phyloP scores from a whole-genome alignment of 306 rosid species.

The Quillaja saponaria region DNA sequence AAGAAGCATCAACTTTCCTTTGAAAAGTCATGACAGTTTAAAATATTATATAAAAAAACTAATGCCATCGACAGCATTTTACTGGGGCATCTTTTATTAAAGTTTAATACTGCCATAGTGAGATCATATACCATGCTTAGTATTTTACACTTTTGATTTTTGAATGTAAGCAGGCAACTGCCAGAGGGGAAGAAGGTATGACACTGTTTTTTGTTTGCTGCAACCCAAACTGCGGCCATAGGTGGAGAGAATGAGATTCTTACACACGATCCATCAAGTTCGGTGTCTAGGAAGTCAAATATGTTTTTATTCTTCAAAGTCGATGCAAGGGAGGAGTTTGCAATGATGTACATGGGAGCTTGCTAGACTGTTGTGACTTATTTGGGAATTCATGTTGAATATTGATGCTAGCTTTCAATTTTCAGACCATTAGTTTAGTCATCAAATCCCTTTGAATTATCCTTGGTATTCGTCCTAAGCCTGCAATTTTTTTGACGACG shows the following conservation, averaged over 20 bases:
- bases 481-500: no score
- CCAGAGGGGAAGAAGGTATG: conserved; percentile 82
- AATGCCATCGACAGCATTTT: no score
- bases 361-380: no score
- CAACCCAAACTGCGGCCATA: conserved; percentile 73
- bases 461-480: no score
- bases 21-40: no score
- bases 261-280: neutral
- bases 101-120: neutral
- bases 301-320: neutral
- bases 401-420: no score
- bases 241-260: conserved; percentile 60
- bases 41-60: no score
- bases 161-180: conserved; percentile 55
- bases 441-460: no score
- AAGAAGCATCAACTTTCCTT: no score
- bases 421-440: no score
- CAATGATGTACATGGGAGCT: no score
- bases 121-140: neutral
- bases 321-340: neutral
- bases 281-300: neutral
- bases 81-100: neutral
- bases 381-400: no score
- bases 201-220: conserved; percentile 78
- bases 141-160: conserved; percentile 20